phyloP scores from a whole-genome alignment of 78 protist genomes.

The Tieghemostelium lacteum region DNA sequence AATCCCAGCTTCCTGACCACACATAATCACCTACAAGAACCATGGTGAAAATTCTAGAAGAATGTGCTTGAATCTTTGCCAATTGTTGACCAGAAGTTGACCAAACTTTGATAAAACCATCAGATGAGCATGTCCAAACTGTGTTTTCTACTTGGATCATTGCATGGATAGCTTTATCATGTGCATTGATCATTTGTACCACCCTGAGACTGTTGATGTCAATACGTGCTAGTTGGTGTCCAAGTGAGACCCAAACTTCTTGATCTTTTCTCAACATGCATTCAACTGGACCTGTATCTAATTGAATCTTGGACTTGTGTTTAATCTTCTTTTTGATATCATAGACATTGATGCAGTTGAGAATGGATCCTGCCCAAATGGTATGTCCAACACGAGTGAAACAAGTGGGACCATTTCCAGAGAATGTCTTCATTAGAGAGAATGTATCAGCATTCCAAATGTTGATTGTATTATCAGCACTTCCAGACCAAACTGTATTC shows the following conservation, averaged over 20 bases:
- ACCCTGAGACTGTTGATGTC: constrained; percentile 53
- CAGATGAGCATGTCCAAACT: constrained; percentile 62
- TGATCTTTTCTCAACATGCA: constrained; percentile 29
- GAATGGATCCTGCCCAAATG: constrained; percentile 60
- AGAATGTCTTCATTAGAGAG: constrained; percentile 31
- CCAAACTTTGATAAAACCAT: constrained; percentile 56
- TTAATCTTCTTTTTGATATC: constrained; percentile 62
- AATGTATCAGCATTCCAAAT: constrained; percentile 44
- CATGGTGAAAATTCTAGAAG: constrained; percentile 40
- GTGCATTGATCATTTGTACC: constrained; percentile 64
- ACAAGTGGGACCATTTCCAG: constrained; percentile 45
- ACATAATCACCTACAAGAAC: constrained; percentile 58
- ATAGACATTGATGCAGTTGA: constrained; percentile 37
- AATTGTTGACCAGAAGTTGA: constrained; percentile 34
- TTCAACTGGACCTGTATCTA: constrained; percentile 51
- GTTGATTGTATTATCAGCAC: constrained; percentile 38
- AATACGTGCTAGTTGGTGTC: constrained; percentile 31
- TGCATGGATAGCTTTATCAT: constrained; percentile 51
- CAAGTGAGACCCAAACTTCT: constrained; percentile 73
- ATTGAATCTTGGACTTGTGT: constrained; percentile 32
- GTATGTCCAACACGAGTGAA: constrained; percentile 62
- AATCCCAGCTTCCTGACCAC: constrained; percentile 74
- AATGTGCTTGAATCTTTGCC: constrained; percentile 40
- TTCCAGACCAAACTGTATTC: constrained; percentile 77
- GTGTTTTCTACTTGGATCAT: constrained; percentile 63